phyloP scores from a whole-genome alignment of 441 rosid genomes.

The Adansonia grandidieri region DNA sequence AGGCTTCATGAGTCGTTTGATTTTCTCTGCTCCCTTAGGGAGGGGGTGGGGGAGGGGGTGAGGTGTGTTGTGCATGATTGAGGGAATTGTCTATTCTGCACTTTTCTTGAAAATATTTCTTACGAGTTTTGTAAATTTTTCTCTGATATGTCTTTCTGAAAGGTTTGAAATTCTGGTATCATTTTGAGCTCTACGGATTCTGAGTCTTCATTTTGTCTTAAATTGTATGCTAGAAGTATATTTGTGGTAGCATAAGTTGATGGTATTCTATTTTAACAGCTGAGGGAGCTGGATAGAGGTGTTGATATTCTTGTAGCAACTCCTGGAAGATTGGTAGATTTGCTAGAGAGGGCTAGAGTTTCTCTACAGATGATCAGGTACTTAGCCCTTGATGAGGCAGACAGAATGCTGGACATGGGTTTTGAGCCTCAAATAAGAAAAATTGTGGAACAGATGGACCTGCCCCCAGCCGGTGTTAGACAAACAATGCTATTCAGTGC shows the following conservation, averaged over 20 bases:
- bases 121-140: background rate
- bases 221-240: background rate
- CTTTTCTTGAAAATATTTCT: background rate
- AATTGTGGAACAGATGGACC: conserved; percentile 92
- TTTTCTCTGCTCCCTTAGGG: background rate
- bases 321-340: conserved; percentile 90
- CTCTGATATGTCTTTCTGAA: background rate
- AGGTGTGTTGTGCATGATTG: background rate
- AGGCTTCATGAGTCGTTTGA: background rate
- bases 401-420: conserved; percentile 98
- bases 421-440: conserved; percentile 97
- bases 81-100: background rate
- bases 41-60: background rate
- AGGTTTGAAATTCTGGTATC: background rate
- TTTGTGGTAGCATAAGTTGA: background rate
- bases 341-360: conserved; percentile 94
- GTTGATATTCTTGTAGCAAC: conserved; percentile 98
- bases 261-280: conserved; percentile 49
- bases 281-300: conserved; percentile 89
- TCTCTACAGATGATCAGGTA: conserved; percentile 85
- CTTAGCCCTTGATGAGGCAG: conserved; percentile 94
- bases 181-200: conserved; percentile 1
- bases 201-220: background rate
- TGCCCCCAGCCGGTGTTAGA: conserved; percentile 84
- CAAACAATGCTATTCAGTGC: conserved; percentile 97